Base-by-base conservation (phyloP, 1,284 basidiomycete species). In the Paramarasmius palmivorus region DNA sequence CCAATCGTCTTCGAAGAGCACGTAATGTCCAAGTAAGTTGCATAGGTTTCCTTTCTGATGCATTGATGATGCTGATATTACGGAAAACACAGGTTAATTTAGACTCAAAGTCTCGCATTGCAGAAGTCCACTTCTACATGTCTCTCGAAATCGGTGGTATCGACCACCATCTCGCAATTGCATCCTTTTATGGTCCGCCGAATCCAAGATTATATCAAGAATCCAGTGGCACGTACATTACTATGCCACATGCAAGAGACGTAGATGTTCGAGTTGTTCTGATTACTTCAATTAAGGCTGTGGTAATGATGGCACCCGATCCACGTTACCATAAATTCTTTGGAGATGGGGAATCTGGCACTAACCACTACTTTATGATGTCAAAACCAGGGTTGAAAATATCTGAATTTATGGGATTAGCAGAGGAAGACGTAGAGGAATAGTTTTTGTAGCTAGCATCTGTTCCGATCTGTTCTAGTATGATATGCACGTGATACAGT, bases 11-110 rank as follows among this genome's bases (percentile, higher is more conserved):
- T 8, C 45, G 36, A 44, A 55, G 22, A 19, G 36, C 59, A 32
- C 49, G 51, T 29, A 45, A 50, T 45, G 44, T 40, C 14, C 46
- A 62, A 53, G 61, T 66, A 56, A 61, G 59, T 51, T 54, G 15
- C 5, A n/a, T 46, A 14, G 37, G 22, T 7, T 19, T 40, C 7
- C 7, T 19, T 40, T 40, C 7, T 40, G n/a, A n/a, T n/a, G n/a
- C n/a, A n/a, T n/a, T n/a, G n/a, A n/a, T n/a, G n/a, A n/a, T n/a
- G n/a, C n/a, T n/a, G n/a, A n/a, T n/a, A n/a, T n/a, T n/a, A n/a
- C n/a, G n/a, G n/a, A n/a, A n/a, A n/a, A n/a, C 22, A 8, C 8
- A 40, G 39, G 7, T 40, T 9, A 8, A 9, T 14, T 19, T 40
- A 20, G 17, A 40, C 7, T 14, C 9, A 9, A 8, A 19, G 9